Conservation (phyloP, 305 asterid genomes). For the Petunia hybrid region DNA sequence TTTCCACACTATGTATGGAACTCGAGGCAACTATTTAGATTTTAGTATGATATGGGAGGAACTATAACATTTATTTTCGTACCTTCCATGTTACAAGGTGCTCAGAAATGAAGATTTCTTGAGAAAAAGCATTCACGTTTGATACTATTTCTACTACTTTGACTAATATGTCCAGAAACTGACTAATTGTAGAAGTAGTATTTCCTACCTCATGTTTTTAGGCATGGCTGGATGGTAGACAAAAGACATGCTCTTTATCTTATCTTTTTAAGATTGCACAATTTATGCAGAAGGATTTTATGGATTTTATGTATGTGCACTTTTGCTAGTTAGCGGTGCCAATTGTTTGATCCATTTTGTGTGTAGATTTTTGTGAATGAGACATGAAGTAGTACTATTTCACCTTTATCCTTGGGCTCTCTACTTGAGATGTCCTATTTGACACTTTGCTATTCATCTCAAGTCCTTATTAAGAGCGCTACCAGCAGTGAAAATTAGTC, state of each 20-base stretch:
- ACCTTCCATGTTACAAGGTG: conserved; percentile 12
- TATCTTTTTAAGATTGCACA: conserved; percentile 5
- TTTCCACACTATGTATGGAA: neutral
- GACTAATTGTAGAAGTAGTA: conserved; percentile 11
- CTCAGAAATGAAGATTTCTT: neutral
- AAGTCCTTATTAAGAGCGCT: conserved; percentile 11
- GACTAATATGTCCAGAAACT: neutral
- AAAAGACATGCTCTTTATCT: neutral
- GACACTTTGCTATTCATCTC: conserved; percentile 11
- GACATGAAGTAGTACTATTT: neutral
- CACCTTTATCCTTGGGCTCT: conserved; percentile 12
- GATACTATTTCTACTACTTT: conserved; percentile 5
- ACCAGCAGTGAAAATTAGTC: conserved; percentile 2
- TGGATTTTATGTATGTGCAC: neutral
- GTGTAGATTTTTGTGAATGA: neutral
- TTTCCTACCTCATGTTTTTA: neutral
- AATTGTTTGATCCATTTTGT: neutral
- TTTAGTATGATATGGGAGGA: neutral
- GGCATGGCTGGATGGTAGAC: neutral
- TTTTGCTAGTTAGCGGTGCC: neutral
- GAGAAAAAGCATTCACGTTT: neutral
- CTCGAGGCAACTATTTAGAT: neutral
- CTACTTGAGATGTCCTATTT: conserved; percentile 6
- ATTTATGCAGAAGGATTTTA: neutral
- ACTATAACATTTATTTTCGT: neutral